Evolutionary conservation across 2,329 filamentous ascomycete genomes (phyloP), one percentile per base, ranked within the genome.

Genomic region (Fusarium avenaceum): DNA sequence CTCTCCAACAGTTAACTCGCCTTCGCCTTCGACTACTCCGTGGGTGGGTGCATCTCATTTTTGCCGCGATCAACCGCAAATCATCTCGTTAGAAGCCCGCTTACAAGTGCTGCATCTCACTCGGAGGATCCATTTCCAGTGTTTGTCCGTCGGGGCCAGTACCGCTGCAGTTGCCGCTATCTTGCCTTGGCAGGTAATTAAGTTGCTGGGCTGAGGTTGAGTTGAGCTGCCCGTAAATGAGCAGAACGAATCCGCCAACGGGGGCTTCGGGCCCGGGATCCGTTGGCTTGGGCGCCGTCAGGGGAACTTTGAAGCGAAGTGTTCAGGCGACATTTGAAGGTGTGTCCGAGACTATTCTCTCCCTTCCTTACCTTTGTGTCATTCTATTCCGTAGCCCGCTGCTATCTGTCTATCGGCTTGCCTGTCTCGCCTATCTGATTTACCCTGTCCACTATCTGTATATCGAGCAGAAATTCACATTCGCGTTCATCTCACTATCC

Each of bases 321-420:
- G 85, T 87, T 56, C 86, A 89, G 76, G 82, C 86, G 64, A 84
- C 85, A 38, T 89, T 89, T 80, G 86, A 89, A 79, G 87, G 87
- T 88, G 82, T 73, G 81, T 68, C 43, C 58, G 35, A 57, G 19
- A 33, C 67, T 38, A 54, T 57, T 66, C n/a, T 20, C 24, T 52
- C 43, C 22, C 28, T 42, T 44, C 32, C 20, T 52, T 46, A 20
- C 28, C 19, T 40, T 20, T 39, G 9, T n/a, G n/a, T 10, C n/a
- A 38, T 59, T 15, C 40, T 42, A 24, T 7, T 24, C 24, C 24
- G 24, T 42, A 51, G 17, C 35, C 24, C 32, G 26, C 20, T 46
- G 35, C 46, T 26, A 39, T 51, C 13, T 20, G 8, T 22, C 32
- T 32, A 42, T 47, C 32, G 33, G 33, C 44, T 57, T 58, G 46